These are phyloP conservation scores for Blastobotrys malaysiensis DNA, from an alignment of 1,139 yeast genomes.

Conservation along the genomic window DNA sequence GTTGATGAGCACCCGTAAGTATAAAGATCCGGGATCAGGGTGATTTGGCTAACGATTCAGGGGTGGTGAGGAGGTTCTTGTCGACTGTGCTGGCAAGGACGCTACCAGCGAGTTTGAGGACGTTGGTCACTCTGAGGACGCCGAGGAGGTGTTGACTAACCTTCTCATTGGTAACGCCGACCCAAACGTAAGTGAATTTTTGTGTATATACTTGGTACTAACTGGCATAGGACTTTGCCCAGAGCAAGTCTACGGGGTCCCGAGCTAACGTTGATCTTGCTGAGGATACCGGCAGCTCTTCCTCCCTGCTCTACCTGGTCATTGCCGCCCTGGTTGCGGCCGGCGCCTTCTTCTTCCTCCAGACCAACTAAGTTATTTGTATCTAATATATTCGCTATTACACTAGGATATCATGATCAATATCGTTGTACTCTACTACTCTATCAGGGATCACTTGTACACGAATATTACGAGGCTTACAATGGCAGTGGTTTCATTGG, in stretches of 20 bases:
- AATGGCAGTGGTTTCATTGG: background rate
- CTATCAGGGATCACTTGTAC: background rate
- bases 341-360: constrained; percentile 48
- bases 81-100: constrained; percentile 88
- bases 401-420: too few species aligned
- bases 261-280: constrained; percentile 13
- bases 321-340: constrained; percentile 50
- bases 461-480: background rate
- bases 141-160: constrained; percentile 66
- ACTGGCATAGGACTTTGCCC: constrained; percentile 5
- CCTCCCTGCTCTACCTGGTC: constrained; percentile 42
- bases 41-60: constrained; percentile 17
- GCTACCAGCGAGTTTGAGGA: constrained; percentile 94
- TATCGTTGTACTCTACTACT: background rate
- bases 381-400: background rate
- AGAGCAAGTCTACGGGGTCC: constrained; percentile 12
- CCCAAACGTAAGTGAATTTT: constrained; percentile 17
- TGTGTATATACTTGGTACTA: background rate
- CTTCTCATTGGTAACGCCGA: constrained; percentile 67
- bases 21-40: background rate
- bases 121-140: constrained; percentile 97
- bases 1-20: constrained; percentile 83
- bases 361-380: constrained; percentile 18
- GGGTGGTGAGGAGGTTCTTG: constrained; percentile 96
- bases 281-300: constrained; percentile 17